Conservation (phyloP, 495 filamentous ascomycete genomes). For the Cercophora sp. region DNA sequence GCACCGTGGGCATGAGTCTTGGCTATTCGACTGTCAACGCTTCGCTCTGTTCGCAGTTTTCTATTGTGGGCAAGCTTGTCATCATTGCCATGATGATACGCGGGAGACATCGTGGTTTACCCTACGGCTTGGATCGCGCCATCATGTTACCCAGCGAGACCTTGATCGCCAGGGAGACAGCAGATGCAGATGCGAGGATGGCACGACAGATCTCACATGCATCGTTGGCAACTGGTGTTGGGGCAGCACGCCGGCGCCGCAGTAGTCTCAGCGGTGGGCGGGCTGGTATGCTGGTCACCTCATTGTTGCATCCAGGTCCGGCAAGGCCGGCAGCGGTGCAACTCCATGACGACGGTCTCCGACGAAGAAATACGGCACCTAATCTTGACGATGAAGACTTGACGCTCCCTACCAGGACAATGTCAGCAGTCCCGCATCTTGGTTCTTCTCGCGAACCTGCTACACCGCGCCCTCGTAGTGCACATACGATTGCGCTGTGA, state of each 20-base stretch:
- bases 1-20: constrained; percentile 86
- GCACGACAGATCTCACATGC: constrained; percentile 52
- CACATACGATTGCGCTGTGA: not conserved
- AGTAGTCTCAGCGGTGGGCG: constrained; percentile 27
- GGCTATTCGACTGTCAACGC: constrained; percentile 72
- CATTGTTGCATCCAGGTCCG: constrained; percentile 39
- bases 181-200: constrained; percentile 52
- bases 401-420: not conserved
- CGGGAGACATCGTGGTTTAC: constrained; percentile 86
- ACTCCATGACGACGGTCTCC: too few relatives aligned
- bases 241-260: constrained; percentile 19
- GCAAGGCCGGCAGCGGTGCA: too few relatives aligned
- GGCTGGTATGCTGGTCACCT: constrained; percentile 26
- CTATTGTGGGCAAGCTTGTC: constrained; percentile 77
- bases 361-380: constrained; percentile 11
- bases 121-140: constrained; percentile 87
- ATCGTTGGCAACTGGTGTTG: constrained; percentile 33
- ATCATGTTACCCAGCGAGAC: constrained; percentile 79
- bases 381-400: constrained; percentile 9
- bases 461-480: not conserved
- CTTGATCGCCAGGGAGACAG: constrained; percentile 65
- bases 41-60: constrained; percentile 77
- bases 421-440: not conserved
- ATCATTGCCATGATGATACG: constrained; percentile 92
- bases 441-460: not conserved